Evolutionary conservation across 768 basidiomycete species (phyloP).

Genomic region (Calocybe cyanea): DNA sequence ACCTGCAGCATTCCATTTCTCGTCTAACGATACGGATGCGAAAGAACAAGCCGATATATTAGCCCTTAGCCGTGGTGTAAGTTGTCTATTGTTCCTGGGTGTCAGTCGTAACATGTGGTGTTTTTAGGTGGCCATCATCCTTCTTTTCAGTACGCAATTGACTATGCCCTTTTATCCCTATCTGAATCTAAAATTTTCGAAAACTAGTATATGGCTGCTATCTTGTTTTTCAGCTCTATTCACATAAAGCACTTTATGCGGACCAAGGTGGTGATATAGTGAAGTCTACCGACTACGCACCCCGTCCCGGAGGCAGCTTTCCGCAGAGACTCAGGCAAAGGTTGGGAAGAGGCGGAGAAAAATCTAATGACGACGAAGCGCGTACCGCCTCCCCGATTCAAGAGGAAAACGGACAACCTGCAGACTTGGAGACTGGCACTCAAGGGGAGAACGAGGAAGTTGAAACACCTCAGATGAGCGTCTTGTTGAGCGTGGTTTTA

Average conservation of each 20-base stretch:
- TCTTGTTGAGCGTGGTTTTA: conserved; percentile 49
- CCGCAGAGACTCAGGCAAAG: not conserved
- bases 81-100: conserved; percentile 18
- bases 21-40: conserved; percentile 25
- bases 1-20: conserved; percentile 76
- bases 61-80: conserved; percentile 69
- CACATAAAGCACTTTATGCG: conserved; percentile 68
- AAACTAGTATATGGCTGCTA: conserved; percentile 73
- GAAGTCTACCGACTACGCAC: conserved; percentile 31
- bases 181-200: conserved; percentile 38
- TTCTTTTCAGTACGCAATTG: conserved; percentile 60
- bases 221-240: conserved; percentile 75
- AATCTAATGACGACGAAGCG: not conserved
- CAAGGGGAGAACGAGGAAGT: conserved; percentile 35
- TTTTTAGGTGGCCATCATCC: conserved; percentile 69
- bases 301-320: conserved; percentile 4
- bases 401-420: conserved; percentile 10
- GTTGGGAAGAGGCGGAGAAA: conserved; percentile 2
- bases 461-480: conserved; percentile 48
- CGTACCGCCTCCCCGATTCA: conserved; percentile 5
- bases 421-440: conserved; percentile 16
- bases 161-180: not conserved
- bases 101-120: no score
- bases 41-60: conserved; percentile 46
- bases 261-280: conserved; percentile 37